phyloP scores from a whole-genome alignment of 2,329 filamentous ascomycete species.

The Scedosporium minutisporum region DNA sequence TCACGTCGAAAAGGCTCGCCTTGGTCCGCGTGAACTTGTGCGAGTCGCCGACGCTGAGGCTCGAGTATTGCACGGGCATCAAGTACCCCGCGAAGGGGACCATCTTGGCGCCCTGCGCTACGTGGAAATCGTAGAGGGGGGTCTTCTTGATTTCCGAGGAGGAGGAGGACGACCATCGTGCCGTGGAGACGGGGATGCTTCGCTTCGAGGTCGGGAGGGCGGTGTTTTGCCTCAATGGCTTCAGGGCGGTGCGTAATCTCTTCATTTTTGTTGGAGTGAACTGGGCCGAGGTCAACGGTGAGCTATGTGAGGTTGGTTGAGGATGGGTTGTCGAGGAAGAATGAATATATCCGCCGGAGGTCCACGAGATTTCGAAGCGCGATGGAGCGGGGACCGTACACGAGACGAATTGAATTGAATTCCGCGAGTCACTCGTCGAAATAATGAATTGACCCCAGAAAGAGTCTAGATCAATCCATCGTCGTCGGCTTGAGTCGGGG shows the following conservation, averaged over 20 bases:
- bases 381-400: no score
- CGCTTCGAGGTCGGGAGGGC: constrained; percentile 1
- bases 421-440: no score
- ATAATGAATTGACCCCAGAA: no score
- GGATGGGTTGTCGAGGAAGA: no score
- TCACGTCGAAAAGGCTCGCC: constrained; percentile 89
- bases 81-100: constrained; percentile 89
- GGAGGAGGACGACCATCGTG: constrained; percentile 10
- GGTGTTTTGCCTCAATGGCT: constrained; percentile 17
- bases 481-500: no score
- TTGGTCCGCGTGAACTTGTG: constrained; percentile 84
- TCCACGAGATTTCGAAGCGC: no score
- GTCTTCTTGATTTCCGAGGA: constrained; percentile 46
- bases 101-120: constrained; percentile 78
- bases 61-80: constrained; percentile 86
- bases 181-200: not conserved
- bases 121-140: constrained; percentile 68
- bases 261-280: no score
- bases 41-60: constrained; percentile 68
- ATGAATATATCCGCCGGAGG: no score
- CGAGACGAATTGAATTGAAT: no score
- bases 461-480: no score
- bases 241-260: not conserved
- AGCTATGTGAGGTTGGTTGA: no score
- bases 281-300: no score